Conservation (phyloP, 2,329 filamentous ascomycete genomes). For the Chalaropsis thielavioides region DNA sequence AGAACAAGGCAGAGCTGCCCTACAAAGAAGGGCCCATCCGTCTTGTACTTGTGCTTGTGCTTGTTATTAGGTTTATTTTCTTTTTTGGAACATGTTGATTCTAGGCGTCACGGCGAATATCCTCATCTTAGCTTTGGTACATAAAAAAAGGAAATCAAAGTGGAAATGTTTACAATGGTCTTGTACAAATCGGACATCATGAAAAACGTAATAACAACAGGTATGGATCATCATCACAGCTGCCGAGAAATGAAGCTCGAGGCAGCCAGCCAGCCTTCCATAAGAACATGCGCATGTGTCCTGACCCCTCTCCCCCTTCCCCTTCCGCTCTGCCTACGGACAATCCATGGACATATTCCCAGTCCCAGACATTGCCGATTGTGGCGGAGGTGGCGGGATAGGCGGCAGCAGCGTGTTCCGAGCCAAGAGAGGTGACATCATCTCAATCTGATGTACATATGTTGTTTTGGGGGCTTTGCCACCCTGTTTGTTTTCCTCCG, state of each 20-base stretch:
- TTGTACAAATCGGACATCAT: constrained; percentile 1
- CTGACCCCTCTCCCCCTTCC: not conserved
- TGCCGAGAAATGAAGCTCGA: not conserved
- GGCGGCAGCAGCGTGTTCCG: constrained; percentile 20
- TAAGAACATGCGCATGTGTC: not conserved
- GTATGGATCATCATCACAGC: not conserved
- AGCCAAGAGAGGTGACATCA: constrained; percentile 28
- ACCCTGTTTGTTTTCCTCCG: constrained; percentile 27
- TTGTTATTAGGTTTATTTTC: constrained; percentile 13
- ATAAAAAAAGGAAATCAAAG: constrained; percentile 11
- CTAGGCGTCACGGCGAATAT: constrained; percentile 15
- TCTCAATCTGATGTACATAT: constrained; percentile 25
- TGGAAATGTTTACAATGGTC: not conserved
- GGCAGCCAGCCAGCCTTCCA: not conserved
- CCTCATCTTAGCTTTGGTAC: constrained; percentile 9
- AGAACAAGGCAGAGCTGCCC: not conserved
- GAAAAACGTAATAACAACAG: not conserved
- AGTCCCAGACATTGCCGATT: constrained; percentile 7
- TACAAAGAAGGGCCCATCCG: not conserved
- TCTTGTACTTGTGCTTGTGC: constrained; percentile 12
- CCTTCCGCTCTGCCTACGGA: constrained; percentile 7
- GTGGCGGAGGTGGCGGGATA: constrained; percentile 15
- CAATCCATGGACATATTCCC: constrained; percentile 11
- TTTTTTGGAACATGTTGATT: constrained; percentile 15
- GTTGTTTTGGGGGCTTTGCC: constrained; percentile 17